These are phyloP conservation scores for Somion occarium DNA, from an alignment of 1,284 basidiomycete species.

Conservation along the genomic window DNA sequence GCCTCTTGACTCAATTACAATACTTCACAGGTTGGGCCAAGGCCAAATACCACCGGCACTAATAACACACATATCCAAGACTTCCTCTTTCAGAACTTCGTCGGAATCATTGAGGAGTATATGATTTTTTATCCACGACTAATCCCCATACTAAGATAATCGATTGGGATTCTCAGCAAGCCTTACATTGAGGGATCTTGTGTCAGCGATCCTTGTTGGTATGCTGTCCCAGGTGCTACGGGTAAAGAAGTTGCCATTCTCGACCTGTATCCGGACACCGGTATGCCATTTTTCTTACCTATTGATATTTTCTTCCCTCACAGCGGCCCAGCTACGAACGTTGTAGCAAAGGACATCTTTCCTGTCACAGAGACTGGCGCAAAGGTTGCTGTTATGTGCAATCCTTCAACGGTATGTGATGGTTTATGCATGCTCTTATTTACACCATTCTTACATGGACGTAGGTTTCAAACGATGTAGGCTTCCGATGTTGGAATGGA, in stretches of 20 bases:
- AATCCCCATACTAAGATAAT: not conserved
- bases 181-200: constrained; percentile 55
- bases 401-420: constrained; percentile 41
- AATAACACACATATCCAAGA: constrained; percentile 55
- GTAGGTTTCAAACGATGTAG: constrained; percentile 46
- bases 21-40: constrained; percentile 29
- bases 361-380: constrained; percentile 39
- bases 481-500: constrained; percentile 52
- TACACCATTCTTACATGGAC: too few relatives aligned
- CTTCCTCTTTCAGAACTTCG: constrained; percentile 51
- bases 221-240: constrained; percentile 46
- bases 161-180: constrained; percentile 25
- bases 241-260: constrained; percentile 57
- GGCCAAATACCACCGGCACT: constrained; percentile 35
- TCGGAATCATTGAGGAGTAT: constrained; percentile 49
- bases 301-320: not conserved
- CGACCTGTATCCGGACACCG: constrained; percentile 50
- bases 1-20: not conserved
- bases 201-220: constrained; percentile 55
- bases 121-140: too few relatives aligned
- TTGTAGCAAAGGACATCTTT: constrained; percentile 44
- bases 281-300: constrained; percentile 22
- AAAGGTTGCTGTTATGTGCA: constrained; percentile 49
- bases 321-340: constrained; percentile 39
- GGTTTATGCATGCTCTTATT: not conserved